Evolutionary conservation across 441 rosid genomes (phyloP).

Genomic region (Populus trichocarpa): DNA sequence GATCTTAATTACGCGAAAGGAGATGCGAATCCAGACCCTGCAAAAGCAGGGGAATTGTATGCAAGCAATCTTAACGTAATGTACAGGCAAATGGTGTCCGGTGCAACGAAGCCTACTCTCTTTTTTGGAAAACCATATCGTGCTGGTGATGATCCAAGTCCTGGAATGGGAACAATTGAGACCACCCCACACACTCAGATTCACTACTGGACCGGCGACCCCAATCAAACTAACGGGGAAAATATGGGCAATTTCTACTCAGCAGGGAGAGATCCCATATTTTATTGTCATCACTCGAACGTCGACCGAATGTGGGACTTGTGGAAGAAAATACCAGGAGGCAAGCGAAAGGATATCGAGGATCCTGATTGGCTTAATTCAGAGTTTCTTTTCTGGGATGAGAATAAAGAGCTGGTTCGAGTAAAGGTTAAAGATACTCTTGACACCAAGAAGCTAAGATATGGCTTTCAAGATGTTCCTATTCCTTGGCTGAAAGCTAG

Average conservation of each 20-base stretch:
- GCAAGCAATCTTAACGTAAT: constrained; percentile 40
- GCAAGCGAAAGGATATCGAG: constrained; percentile 27
- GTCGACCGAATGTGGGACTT: constrained; percentile 52
- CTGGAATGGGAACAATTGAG: constrained; percentile 54
- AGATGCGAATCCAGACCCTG: constrained; percentile 6
- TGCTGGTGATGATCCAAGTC: constrained; percentile 44
- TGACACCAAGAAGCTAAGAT: constrained; percentile 35
- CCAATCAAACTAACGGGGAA: constrained; percentile 42
- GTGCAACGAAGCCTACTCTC: constrained; percentile 38
- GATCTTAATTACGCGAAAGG: constrained; percentile 41
- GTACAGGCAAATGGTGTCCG: constrained; percentile 61
- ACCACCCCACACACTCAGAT: constrained; percentile 43
- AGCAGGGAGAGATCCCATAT: constrained; percentile 56
- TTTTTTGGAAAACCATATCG: constrained; percentile 49
- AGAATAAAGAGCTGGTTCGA: constrained; percentile 46
- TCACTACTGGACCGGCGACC: constrained; percentile 47
- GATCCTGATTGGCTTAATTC: constrained; percentile 54
- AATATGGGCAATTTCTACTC: constrained; percentile 66
- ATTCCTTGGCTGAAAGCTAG: constrained; percentile 49
- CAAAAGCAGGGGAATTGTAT: constrained; percentile 17
- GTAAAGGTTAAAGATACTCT: constrained; percentile 48
- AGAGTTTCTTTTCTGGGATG: constrained; percentile 45
- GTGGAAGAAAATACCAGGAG: constrained; percentile 45
- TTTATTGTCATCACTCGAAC: constrained; percentile 52
- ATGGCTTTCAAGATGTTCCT: constrained; percentile 42